phyloP scores from a whole-genome alignment of 371 early-diverging fungal genomes.

The Mucor velutinosus region DNA sequence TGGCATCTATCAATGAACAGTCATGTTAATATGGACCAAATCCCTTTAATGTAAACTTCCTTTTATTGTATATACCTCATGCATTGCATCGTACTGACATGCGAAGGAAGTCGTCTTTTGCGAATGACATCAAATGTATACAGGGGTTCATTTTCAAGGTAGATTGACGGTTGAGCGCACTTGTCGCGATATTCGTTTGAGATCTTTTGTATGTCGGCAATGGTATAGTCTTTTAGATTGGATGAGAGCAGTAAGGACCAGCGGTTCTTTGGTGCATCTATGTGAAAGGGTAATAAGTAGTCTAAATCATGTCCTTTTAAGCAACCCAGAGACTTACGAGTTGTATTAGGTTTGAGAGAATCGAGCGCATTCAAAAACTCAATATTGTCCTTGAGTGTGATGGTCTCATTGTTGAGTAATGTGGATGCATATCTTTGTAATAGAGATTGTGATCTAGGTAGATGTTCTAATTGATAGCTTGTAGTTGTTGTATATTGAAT shows the following conservation, averaged over 20 bases:
- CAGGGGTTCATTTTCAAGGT: conserved; percentile 28
- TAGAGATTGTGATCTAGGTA: conserved; percentile 30
- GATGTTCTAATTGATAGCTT: conserved; percentile 29
- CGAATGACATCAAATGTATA: conserved; percentile 38
- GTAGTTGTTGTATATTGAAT: conserved; percentile 25
- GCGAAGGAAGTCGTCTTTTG: conserved; percentile 23
- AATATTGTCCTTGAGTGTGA: conserved; percentile 30
- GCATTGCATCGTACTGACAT: conserved; percentile 13
- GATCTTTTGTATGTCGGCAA: conserved; percentile 20
- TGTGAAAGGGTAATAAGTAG: neutral
- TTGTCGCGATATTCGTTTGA: conserved; percentile 30
- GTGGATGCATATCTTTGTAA: conserved; percentile 28
- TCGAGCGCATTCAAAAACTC: conserved; percentile 33
- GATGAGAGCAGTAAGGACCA: conserved; percentile 28
- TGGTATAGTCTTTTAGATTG: conserved; percentile 3
- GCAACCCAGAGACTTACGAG: conserved; percentile 5
- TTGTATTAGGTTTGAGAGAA: conserved; percentile 7
- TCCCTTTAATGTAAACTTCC: too few species aligned
- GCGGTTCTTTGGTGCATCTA: conserved; percentile 4
- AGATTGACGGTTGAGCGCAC: conserved; percentile 43
- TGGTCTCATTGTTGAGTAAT: conserved; percentile 27
- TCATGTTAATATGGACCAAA: neutral
- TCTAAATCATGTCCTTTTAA: neutral
- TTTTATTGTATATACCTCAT: conserved; percentile 20
- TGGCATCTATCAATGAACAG: conserved; percentile 27